Conservation (phyloP, 2,329 filamentous ascomycete genomes). For the Setomelanomma holmii region DNA sequence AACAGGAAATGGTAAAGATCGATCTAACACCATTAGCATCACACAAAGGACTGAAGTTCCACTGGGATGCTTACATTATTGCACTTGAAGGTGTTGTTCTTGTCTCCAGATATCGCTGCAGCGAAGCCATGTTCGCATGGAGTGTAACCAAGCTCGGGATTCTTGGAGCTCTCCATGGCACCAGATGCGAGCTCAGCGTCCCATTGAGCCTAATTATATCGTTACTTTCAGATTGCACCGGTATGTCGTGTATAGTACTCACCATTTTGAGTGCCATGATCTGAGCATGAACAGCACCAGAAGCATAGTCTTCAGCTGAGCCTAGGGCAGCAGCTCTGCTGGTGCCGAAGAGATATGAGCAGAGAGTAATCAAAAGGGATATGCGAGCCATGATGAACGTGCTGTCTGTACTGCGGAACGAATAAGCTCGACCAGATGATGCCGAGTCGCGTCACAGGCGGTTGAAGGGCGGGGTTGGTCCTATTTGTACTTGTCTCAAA, state of each 20-base stretch:
- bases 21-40: constrained; percentile 39
- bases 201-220: constrained; percentile 36
- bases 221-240: too few relatives aligned
- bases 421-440: too few relatives aligned
- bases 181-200: constrained; percentile 35
- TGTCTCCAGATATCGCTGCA: constrained; percentile 41
- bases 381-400: constrained; percentile 20
- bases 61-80: constrained; percentile 36
- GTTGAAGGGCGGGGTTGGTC: background rate
- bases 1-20: constrained; percentile 63
- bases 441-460: too few relatives aligned
- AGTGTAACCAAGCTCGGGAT: constrained; percentile 37
- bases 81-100: constrained; percentile 46
- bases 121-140: constrained; percentile 44
- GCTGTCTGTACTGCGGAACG: background rate
- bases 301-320: constrained; percentile 42
- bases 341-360: constrained; percentile 25
- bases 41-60: too few relatives aligned
- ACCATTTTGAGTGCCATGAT: constrained; percentile 46
- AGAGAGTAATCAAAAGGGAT: constrained; percentile 17
- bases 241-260: too few relatives aligned
- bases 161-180: constrained; percentile 33
- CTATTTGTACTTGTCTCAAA: background rate
- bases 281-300: constrained; percentile 41
- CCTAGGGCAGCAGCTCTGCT: constrained; percentile 31